phyloP scores from a whole-genome alignment of 768 basidiomycete genomes.

The Mycena metata region DNA sequence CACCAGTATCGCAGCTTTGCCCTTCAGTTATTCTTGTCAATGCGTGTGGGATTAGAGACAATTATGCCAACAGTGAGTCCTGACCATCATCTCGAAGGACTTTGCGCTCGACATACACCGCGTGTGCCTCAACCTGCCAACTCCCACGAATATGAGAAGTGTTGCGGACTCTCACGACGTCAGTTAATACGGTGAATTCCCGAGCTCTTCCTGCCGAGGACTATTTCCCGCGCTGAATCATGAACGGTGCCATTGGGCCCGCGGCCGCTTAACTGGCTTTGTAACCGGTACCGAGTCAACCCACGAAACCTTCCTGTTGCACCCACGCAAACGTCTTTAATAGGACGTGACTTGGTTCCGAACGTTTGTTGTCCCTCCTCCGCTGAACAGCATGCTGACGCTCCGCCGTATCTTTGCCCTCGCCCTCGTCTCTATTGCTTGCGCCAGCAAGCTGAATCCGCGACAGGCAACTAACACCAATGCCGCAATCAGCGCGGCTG shows the following conservation, averaged over 20 bases:
- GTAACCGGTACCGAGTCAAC: not conserved
- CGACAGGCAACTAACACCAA: conserved; percentile 53
- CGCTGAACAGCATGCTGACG: conserved; percentile 43
- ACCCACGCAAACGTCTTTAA: conserved; percentile 24
- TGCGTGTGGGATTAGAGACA: not conserved
- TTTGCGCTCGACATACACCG: not conserved
- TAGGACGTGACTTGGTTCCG: conserved; percentile 1
- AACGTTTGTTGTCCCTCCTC: not conserved
- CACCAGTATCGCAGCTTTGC: not conserved
- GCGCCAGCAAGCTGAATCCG: conserved; percentile 45
- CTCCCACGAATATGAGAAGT: conserved; percentile 19
- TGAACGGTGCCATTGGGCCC: not conserved
- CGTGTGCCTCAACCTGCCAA: too few relatives aligned
- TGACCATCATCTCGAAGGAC: not conserved
- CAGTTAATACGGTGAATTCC: conserved; percentile 5
- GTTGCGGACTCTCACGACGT: not conserved
- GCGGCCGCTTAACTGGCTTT: not conserved
- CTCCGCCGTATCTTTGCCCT: conserved; percentile 48
- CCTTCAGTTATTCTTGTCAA: not conserved
- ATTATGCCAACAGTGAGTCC: not conserved
- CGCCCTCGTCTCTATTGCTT: conserved; percentile 43
- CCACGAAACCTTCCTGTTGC: not conserved
- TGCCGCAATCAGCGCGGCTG: conserved; percentile 42
- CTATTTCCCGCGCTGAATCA: conserved; percentile 10
- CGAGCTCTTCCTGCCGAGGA: not conserved